These are phyloP conservation scores for Macrocybe gigantea DNA, from an alignment of 768 basidiomycete genomes.

Conservation along the genomic window DNA sequence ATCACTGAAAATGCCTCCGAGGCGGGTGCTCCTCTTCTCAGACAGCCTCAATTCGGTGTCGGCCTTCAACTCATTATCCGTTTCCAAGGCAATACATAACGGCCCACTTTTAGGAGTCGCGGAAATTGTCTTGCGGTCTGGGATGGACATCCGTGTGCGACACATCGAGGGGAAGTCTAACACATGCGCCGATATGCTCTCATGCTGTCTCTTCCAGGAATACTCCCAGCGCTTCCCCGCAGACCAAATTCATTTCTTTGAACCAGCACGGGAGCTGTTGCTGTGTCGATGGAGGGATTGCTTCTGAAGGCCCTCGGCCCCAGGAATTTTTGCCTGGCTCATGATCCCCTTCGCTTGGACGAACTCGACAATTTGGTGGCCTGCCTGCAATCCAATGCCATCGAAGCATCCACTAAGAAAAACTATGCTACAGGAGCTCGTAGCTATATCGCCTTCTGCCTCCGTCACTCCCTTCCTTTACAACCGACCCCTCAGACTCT, in stretches of 20 bases:
- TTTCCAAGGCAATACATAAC: conserved; percentile 4
- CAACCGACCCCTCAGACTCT: conserved; percentile 13
- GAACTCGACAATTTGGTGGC: conserved; percentile 10
- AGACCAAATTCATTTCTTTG: conserved; percentile 11
- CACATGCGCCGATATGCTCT: conserved; percentile 11
- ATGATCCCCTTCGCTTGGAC: conserved; percentile 6
- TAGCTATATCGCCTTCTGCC: conserved; percentile 15
- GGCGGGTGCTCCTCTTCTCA: background rate
- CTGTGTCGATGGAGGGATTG: conserved; percentile 13
- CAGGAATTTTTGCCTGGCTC: background rate
- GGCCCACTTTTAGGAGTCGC: background rate
- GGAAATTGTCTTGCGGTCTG: conserved; percentile 7
- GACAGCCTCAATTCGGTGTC: background rate
- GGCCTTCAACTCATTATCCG: conserved; percentile 12
- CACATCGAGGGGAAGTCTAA: conserved; percentile 13
- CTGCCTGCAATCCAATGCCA: conserved; percentile 13
- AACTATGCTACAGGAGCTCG: conserved; percentile 15
- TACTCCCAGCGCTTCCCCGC: conserved; percentile 9
- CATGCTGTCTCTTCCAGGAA: conserved; percentile 11
- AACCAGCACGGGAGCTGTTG: conserved; percentile 13
- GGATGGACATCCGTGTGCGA: conserved; percentile 10
- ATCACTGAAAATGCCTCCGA: background rate
- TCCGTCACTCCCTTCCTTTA: conserved; percentile 7
- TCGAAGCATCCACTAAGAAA: conserved; percentile 10
- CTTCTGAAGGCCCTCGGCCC: conserved; percentile 13